phyloP scores from a whole-genome alignment of 495 filamentous ascomycete species.

The Hypoxylon rickii region DNA sequence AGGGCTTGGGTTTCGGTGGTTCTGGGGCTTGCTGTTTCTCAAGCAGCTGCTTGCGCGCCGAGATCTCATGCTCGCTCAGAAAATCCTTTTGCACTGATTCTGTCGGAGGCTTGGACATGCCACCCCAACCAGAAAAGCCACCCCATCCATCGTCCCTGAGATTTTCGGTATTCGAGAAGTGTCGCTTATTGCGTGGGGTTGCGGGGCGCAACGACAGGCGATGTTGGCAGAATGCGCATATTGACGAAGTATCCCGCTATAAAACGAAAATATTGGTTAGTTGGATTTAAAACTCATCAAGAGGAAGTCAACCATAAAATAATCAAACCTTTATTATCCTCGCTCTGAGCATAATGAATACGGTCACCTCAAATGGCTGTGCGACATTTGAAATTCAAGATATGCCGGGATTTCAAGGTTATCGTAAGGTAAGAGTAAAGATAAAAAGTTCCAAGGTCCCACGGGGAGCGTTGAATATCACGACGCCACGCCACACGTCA shows the following conservation, averaged over 20 bases:
- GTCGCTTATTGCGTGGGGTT: slow-evolving; percentile 12
- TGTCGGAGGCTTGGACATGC: neutral
- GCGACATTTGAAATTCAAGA: slow-evolving; percentile 29
- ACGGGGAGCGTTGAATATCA: neutral
- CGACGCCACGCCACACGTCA: slow-evolving; percentile 9
- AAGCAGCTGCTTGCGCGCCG: slow-evolving; percentile 24
- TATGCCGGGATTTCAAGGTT: neutral
- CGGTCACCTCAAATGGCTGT: slow-evolving; percentile 9
- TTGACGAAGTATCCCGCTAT: slow-evolving; percentile 32
- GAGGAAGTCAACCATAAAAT: neutral
- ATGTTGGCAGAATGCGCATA: slow-evolving; percentile 38
- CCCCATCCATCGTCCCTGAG: slow-evolving; percentile 19
- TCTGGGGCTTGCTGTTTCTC: slow-evolving; percentile 10
- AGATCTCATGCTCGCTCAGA: slow-evolving; percentile 21
- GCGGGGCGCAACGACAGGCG: slow-evolving; percentile 24
- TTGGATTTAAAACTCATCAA: neutral
- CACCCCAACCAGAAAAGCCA: slow-evolving; percentile 18
- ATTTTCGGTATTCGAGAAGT: slow-evolving; percentile 20
- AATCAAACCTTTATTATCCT: slow-evolving; percentile 27
- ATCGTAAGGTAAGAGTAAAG: slow-evolving; percentile 1
- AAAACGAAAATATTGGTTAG: slow-evolving; percentile 12
- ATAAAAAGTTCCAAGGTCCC: slow-evolving; percentile 10
- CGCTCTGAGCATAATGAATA: slow-evolving; percentile 39
- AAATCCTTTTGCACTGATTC: slow-evolving; percentile 10
- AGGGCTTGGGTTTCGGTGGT: slow-evolving; percentile 3